Percentiles rank a stretch among this genome's conserved stretches.
phyloP scores from a whole-genome alignment of 305 asterid species.

The Fraxinus xanthoxyloides region DNA sequence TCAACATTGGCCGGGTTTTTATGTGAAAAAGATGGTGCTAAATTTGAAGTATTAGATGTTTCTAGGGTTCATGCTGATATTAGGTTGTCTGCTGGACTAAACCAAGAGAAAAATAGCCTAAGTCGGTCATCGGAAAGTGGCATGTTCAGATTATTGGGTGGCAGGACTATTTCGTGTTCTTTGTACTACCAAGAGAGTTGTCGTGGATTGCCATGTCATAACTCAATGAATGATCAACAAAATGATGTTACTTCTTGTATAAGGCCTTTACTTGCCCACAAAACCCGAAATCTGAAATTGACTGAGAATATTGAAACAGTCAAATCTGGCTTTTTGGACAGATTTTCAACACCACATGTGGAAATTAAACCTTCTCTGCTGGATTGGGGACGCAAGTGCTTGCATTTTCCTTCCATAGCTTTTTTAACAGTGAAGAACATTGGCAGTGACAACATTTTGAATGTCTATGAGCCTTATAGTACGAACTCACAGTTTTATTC shows the following conservation, averaged over 20 bases:
- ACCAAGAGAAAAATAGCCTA: slow-evolving; percentile 32
- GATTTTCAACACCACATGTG: slow-evolving; percentile 43
- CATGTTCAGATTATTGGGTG: slow-evolving; percentile 46
- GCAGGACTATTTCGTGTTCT: slow-evolving; percentile 55
- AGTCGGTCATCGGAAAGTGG: slow-evolving; percentile 43
- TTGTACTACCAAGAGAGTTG: slow-evolving; percentile 37
- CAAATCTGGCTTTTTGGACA: slow-evolving; percentile 33
- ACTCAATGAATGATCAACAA: slow-evolving; percentile 16
- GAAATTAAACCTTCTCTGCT: slow-evolving; percentile 62
- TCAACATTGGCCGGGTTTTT: slow-evolving; percentile 58
- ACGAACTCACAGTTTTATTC: slow-evolving; percentile 75
- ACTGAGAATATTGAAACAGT: slow-evolving; percentile 26
- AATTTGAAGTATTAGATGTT: slow-evolving; percentile 31
- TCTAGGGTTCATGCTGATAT: slow-evolving; percentile 32
- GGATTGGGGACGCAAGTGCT: slow-evolving; percentile 71
- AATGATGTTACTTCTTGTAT: slow-evolving; percentile 42
- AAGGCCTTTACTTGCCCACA: slow-evolving; percentile 34
- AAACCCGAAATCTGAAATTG: slow-evolving; percentile 27
- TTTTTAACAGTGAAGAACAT: slow-evolving; percentile 58
- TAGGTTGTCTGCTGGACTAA: slow-evolving; percentile 28
- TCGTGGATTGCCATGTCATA: slow-evolving; percentile 22
- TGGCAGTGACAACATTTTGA: slow-evolving; percentile 41
- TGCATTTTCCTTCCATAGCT: slow-evolving; percentile 61
- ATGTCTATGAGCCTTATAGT: slow-evolving; percentile 61
- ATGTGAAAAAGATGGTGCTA: slow-evolving; percentile 26